Evolutionary conservation across 2,329 filamentous ascomycete species (phyloP), one percentile per base, ranked within the genome.

Genomic region (Cordyceps javanica): DNA sequence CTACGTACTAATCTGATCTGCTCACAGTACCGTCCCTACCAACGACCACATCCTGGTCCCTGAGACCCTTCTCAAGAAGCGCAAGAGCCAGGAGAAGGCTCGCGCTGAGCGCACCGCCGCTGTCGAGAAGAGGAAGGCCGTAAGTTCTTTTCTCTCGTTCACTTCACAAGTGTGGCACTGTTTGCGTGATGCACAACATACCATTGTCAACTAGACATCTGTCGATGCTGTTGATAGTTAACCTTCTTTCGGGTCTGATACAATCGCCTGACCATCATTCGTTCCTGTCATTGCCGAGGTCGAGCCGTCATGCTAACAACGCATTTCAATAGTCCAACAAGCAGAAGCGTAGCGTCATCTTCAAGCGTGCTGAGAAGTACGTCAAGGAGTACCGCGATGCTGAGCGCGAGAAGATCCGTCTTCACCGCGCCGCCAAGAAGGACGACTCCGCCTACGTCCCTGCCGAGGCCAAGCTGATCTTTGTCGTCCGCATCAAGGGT

Each of bases 181-280:
- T 38, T 25, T 44, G n/a, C 44, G 46, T 97, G 93, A 97, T 97
- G 91, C 89, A 89, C 83, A 87, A 86, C 83, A 90, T 81, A 84
- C 75, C 21, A 10, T 79, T 78, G 80, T 88, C 90, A 90, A 93
- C 93, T 97, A 99, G 94, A 90, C 89, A 75, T 71, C 46, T 77
- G 90, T 93, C 94, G 75, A 96, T 99, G 94, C 82, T 96, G 93
- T 97, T 91, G 90, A 89, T 83, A 83, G 83, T 91, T 90, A 72
- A 95, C 90, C 91, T 96, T 96, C 91, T 96, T 96, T 96, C 91
- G 91, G 93, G 91, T 90, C 91, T 97, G 94, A 97, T 75, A 63
- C 57, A 59, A 59, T 65, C 67, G 65, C 70, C 71, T 68, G 66
- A 69, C 64, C 65, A 23, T 59, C 26, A 59, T 49, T 49, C 61